Conservation (phyloP, 192 early-diverging fungal species). For the Rhizoclosmatium sp. region DNA sequence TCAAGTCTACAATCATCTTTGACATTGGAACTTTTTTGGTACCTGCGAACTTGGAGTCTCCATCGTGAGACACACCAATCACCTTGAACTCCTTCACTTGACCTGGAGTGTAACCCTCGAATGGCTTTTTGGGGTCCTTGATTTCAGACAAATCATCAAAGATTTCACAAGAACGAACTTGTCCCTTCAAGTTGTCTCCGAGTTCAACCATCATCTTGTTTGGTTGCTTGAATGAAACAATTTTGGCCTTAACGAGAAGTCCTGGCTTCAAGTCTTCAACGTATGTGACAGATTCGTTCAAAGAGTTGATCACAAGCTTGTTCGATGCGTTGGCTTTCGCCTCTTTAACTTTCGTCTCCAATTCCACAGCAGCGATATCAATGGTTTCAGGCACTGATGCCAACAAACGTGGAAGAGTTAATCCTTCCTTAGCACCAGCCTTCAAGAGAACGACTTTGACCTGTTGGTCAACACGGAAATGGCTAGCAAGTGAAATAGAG, state of each 20-base stretch:
- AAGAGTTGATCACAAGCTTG: constrained; percentile 27
- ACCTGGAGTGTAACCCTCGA: constrained; percentile 48
- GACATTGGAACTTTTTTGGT: constrained; percentile 36
- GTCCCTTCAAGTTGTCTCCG: constrained; percentile 75
- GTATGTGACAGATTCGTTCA: constrained; percentile 33
- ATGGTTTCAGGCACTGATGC: constrained; percentile 7
- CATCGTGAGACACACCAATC: constrained; percentile 65
- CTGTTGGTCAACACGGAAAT: constrained; percentile 39
- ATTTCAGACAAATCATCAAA: constrained; percentile 53
- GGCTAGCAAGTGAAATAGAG: constrained; percentile 13
- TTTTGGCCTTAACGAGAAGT: constrained; percentile 36
- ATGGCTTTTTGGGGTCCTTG: constrained; percentile 47
- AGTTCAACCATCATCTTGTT: constrained; percentile 65
- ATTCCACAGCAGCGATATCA: neutral
- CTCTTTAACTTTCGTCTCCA: constrained; percentile 1
- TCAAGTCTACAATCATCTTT: constrained; percentile 67
- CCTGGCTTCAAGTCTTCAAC: constrained; percentile 48
- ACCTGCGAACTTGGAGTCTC: constrained; percentile 48
- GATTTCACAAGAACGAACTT: constrained; percentile 79
- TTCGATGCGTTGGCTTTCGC: no score
- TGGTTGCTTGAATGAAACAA: constrained; percentile 44
- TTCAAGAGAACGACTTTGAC: constrained; percentile 36
- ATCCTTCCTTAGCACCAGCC: neutral
- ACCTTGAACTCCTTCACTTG: constrained; percentile 67
- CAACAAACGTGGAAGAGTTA: neutral